phyloP scores from a whole-genome alignment of 2,329 filamentous ascomycete genomes.

The Teratosphaeria destructans region DNA sequence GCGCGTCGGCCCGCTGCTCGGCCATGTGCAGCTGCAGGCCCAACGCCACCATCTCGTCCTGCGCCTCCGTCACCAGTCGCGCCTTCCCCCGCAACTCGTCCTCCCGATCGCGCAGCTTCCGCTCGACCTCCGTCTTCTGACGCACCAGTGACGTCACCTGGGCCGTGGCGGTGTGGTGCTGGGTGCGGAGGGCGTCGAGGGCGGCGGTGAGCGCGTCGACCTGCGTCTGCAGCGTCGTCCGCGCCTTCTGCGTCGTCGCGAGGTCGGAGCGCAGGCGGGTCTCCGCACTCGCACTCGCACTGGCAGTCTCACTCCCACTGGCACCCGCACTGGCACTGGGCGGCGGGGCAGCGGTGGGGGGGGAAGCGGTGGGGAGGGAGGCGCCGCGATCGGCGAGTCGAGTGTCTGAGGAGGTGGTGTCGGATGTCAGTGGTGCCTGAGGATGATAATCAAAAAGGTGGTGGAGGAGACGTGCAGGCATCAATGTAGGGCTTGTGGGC shows the following conservation, averaged over 20 bases:
- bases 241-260: slow-evolving; percentile 64
- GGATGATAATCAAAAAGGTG: too few species aligned
- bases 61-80: slow-evolving; percentile 74
- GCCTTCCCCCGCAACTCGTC: slow-evolving; percentile 78
- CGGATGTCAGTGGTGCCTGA: not conserved
- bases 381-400: slow-evolving; percentile 36
- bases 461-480: slow-evolving; percentile 54
- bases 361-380: not conserved
- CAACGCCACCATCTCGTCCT: slow-evolving; percentile 83
- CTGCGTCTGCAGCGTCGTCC: slow-evolving; percentile 55
- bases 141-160: slow-evolving; percentile 52
- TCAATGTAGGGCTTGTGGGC: slow-evolving; percentile 59
- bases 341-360: slow-evolving; percentile 6
- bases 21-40: slow-evolving; percentile 81
- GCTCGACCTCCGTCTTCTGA: slow-evolving; percentile 51
- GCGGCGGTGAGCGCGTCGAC: slow-evolving; percentile 55
- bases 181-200: slow-evolving; percentile 51
- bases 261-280: slow-evolving; percentile 54
- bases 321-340: not conserved
- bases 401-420: slow-evolving; percentile 12
- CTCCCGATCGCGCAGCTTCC: slow-evolving; percentile 66
- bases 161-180: slow-evolving; percentile 49
- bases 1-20: slow-evolving; percentile 61
- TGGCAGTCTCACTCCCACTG: too few species aligned
- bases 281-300: too few species aligned